Base-by-base conservation (phyloP, 1,284 basidiomycete species). In the Jaminaea rosea region DNA sequence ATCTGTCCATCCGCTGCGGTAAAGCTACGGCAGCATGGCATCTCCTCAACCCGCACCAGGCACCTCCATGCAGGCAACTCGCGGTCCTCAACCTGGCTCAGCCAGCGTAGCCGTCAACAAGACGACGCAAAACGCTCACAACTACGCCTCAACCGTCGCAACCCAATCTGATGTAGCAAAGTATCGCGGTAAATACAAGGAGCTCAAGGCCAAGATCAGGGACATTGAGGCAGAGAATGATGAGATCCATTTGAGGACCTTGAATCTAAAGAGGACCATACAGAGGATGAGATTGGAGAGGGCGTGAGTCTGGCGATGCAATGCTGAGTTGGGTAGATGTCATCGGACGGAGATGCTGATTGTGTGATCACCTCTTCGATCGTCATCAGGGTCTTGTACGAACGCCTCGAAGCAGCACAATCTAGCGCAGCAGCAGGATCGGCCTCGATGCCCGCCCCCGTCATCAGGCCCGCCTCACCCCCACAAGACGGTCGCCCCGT, bases 171-270 rank as follows among this genome's bases (percentile, higher is more conserved):
- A 42, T 11, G 39, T 42, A 21, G 39, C 23, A 89, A 73, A 71
- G 78, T 1, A 82, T 80, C 36, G 86, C 6, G 39, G 81, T 67
- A 92, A 92, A 76, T 91, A 90, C 78, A 87, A 84, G 75, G 88
- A 92, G 56, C 78, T 92, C 61, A 91, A 88, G 75, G 81, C 82
- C 72, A 91, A 90, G 77, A 86, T 91, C 50, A 83, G 83, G 72
- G 87, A 90, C 75, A 87, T 92, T 58, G 88, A 92, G 76, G 76
- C 80, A 47, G 39, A 42, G 39, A 42, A 42, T 75, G 87, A 88
- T 78, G 86, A 83, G 75, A 79, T 88, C 53, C 80, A 84, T 65
- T 81, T 84, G 78, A 85, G 85, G 75, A 82, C 88, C 34, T 77
- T 87, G n/a, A 79, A 84, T 66, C 82, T 86, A 27, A 88, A 86